phyloP scores from a whole-genome alignment of 371 early-diverging fungal genomes.

The Apophysomyces elegans region DNA sequence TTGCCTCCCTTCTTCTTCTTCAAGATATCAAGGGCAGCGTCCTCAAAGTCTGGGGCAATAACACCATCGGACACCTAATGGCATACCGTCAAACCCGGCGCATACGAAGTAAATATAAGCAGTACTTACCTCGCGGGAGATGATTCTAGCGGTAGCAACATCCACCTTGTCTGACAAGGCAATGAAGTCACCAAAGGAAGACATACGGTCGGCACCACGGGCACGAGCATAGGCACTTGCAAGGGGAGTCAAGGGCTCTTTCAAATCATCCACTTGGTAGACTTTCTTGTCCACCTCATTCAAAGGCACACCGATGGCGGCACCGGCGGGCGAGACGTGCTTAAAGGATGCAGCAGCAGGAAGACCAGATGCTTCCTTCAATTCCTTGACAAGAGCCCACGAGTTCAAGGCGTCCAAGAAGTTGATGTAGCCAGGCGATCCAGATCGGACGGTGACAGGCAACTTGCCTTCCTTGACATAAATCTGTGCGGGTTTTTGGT shows the following conservation, averaged over 20 bases:
- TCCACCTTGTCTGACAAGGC: slow-evolving; percentile 91
- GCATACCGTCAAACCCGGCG: background rate
- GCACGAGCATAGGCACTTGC: slow-evolving; percentile 90
- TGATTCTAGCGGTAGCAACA: slow-evolving; percentile 92
- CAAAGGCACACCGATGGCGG: slow-evolving; percentile 90
- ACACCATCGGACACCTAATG: slow-evolving; percentile 90
- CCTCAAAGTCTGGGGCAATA: slow-evolving; percentile 91
- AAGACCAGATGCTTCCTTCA: slow-evolving; percentile 52
- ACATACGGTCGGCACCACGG: slow-evolving; percentile 97
- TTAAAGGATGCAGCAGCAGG: slow-evolving; percentile 97
- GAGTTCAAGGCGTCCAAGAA: slow-evolving; percentile 95
- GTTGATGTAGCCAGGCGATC: slow-evolving; percentile 98
- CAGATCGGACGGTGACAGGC: slow-evolving; percentile 90
- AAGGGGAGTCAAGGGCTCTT: slow-evolving; percentile 72
- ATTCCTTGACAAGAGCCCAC: slow-evolving; percentile 96
- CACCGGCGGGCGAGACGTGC: slow-evolving; percentile 98
- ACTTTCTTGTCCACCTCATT: slow-evolving; percentile 85
- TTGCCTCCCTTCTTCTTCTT: slow-evolving; percentile 96
- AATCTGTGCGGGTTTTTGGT: slow-evolving; percentile 97
- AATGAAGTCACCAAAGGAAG: slow-evolving; percentile 97
- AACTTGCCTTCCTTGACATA: slow-evolving; percentile 80
- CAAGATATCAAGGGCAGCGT: slow-evolving; percentile 89
- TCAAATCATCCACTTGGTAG: slow-evolving; percentile 89
- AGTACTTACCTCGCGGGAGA: slow-evolving; percentile 77
- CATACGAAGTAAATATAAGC: background rate